Base-by-base conservation (phyloP, 2,329 filamentous ascomycete species). In the Trichoderma aggressivum region DNA sequence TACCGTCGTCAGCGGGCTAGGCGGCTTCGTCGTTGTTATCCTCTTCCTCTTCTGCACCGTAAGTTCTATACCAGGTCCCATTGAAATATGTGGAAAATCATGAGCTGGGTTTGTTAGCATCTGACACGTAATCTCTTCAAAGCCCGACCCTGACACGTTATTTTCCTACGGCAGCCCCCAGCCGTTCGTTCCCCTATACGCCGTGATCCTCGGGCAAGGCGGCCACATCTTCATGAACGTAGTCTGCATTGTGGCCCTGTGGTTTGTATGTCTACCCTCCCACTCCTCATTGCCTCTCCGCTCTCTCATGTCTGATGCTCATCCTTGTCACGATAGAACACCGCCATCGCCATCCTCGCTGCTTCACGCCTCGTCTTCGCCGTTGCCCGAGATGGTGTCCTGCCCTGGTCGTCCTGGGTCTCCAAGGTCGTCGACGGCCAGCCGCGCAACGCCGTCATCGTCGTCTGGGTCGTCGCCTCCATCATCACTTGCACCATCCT, bases 291-390 rank as follows among this genome's bases (percentile, higher is more conserved):
- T 7, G n/a, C 0, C 56, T 12, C 21, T 11, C 10, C 11, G 16
- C 11, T 50, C 16, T 12, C 1, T 32, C 1, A 12, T 4, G 10
- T 11, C 18, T 18, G 12, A n/a, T 6, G n/a, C 18, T 7, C 4
- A n/a, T 12, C 1, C 14, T 18, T 32, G 8, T 14, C 24, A 16
- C 10, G 11, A 21, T 10, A 83, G 85, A 89, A 89, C 77, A 89
- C 87, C 1, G 87, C 87, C 0, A 87, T 89, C 70, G 86, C 87
- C 24, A 85, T 89, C 58, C 83, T 88, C 14, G 88, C 87, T 8
- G 86, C 86, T 16, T 89, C 87, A 5, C 84, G 88, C n/a, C 82
- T 89, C 2, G 87, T 90, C 74, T 90, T 89, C 76, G 88, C 88
- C 55, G 87, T 90, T 5, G 88, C 88, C 32, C 84, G 88, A 59